These are phyloP conservation scores for Fusarium nisikadoi DNA, from an alignment of 2,329 filamentous ascomycete species.

Conservation along the genomic window DNA sequence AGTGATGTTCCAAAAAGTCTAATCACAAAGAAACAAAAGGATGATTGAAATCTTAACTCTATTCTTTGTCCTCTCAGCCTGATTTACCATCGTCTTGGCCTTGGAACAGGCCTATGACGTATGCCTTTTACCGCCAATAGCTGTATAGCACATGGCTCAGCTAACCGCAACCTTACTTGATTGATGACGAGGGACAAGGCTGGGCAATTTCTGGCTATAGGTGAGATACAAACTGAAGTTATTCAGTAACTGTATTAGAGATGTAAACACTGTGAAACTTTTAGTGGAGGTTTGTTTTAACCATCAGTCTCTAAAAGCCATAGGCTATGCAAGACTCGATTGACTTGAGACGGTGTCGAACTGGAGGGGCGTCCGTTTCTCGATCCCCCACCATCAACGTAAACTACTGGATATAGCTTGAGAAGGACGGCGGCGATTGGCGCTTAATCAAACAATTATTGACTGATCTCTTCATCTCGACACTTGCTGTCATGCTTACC, in stretches of 20 bases:
- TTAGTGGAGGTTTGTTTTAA: not conserved
- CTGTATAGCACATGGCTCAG: conserved; percentile 29
- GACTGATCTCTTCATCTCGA: not conserved
- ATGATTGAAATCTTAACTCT: conserved; percentile 12
- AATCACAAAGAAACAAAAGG: not conserved
- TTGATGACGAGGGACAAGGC: conserved; percentile 26
- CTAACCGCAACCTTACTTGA: conserved; percentile 7
- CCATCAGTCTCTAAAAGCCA: not conserved
- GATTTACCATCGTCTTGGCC: conserved; percentile 25
- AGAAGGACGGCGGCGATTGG: conserved; percentile 8
- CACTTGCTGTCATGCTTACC: not conserved
- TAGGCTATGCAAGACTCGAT: conserved; percentile 13
- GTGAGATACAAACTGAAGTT: not conserved
- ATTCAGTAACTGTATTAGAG: not conserved
- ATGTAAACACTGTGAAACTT: not conserved
- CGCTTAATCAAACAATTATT: not conserved
- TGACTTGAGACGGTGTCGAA: conserved; percentile 16
- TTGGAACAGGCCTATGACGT: conserved; percentile 40
- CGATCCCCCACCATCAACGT: conserved; percentile 2
- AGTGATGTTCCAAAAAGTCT: not conserved
- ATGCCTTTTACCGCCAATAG: conserved; percentile 29
- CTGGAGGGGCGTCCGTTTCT: conserved; percentile 29
- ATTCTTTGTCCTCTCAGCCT: conserved; percentile 27
- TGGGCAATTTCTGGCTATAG: conserved; percentile 14
- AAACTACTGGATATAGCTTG: conserved; percentile 2